Evolutionary conservation across 2,329 filamentous ascomycete species (phyloP).

Genomic region (Myriosclerotinia scirpicola): DNA sequence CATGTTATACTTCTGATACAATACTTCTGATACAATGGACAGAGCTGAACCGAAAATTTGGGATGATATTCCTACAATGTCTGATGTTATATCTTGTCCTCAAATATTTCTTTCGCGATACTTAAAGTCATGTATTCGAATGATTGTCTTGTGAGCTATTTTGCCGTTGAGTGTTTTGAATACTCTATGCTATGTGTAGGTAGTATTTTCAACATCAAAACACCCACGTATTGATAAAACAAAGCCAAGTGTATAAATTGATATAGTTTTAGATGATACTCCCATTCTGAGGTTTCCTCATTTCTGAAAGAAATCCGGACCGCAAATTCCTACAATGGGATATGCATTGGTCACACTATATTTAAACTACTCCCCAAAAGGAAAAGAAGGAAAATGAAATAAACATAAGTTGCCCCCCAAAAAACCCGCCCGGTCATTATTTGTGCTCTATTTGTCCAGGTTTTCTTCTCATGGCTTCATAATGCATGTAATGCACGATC

Average conservation of each 20-base stretch:
- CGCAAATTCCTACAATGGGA: too few species aligned
- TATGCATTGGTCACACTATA: too few species aligned
- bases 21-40: not conserved
- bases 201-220: not conserved
- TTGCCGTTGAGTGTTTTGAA: not conserved
- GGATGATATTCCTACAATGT: not conserved
- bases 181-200: not conserved
- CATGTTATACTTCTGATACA: not conserved
- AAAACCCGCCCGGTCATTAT: not conserved
- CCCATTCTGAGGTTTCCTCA: too few species aligned
- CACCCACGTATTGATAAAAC: too few species aligned
- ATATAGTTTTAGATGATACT: too few species aligned
- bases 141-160: not conserved
- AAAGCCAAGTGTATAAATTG: too few species aligned
- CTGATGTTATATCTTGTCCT: not conserved
- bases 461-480: slow-evolving; percentile 3
- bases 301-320: too few species aligned
- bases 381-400: not conserved
- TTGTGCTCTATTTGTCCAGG: not conserved
- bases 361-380: too few species aligned
- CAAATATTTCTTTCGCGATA: too few species aligned
- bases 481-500: not conserved
- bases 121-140: not conserved
- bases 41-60: not conserved
- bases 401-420: not conserved